Conservation (phyloP, 768 basidiomycete genomes). For the Rhodotorula paludigena region DNA sequence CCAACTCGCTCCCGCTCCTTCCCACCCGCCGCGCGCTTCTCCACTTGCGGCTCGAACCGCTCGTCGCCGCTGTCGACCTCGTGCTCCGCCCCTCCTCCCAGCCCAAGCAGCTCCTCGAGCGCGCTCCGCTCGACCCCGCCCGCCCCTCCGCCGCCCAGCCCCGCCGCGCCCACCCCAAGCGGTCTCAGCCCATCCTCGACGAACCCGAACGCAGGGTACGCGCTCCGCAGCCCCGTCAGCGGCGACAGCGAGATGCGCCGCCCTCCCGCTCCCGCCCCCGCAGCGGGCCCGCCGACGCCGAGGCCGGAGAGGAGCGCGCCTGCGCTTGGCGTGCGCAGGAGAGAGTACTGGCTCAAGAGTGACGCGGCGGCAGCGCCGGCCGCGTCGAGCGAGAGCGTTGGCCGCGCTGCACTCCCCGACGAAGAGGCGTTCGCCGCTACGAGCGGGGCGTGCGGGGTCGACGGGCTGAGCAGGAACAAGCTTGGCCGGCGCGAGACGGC, state of each 20-base stretch:
- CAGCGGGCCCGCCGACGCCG: too few species aligned
- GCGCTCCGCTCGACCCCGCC: not conserved
- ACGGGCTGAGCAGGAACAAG: not conserved
- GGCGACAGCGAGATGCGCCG: not conserved
- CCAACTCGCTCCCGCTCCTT: not conserved
- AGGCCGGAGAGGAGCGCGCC: not conserved
- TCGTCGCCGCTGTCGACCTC: not conserved
- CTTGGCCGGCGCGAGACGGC: not conserved
- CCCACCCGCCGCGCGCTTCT: not conserved
- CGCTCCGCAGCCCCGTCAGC: constrained; percentile 2
- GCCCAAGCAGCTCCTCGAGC: too few species aligned
- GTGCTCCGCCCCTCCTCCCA: not conserved
- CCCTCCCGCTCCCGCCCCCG: not conserved
- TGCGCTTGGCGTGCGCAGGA: constrained; percentile 8
- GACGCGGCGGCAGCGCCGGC: not conserved
- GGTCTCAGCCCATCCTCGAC: constrained; percentile 11
- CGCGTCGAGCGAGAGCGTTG: not conserved
- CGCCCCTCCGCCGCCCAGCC: not conserved
- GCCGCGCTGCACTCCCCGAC: not conserved
- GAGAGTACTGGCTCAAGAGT: not conserved
- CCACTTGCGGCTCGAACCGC: constrained; percentile 1
- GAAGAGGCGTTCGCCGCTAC: not conserved
- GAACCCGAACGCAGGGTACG: not conserved
- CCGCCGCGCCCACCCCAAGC: not conserved
- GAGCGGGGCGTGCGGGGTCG: not conserved